Base-by-base conservation (phyloP, 306 rosid genomes). In the Abrus precatorius region DNA sequence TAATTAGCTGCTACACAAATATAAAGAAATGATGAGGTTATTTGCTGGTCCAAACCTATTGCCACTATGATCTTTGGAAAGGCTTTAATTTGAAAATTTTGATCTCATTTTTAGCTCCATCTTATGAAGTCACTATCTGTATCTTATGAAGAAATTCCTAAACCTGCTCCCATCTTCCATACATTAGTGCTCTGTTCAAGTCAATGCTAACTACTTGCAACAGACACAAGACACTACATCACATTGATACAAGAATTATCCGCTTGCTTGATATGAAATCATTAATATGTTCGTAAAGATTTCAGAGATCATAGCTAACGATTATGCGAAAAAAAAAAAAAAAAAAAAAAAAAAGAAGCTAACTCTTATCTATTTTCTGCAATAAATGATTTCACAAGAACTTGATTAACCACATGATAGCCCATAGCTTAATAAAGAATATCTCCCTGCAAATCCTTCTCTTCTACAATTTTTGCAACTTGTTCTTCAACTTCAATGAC, bases 321-420 rank as follows among this genome's bases (percentile, higher is more conserved):
- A 59, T 30, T 29, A 27, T 30, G 32, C 2, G 3, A 2, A 5
- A 9, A 59, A 29, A 10, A 59, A 59, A 2, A 11, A 2, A 5
- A 9, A 59, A 29, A 10, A 59, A 59, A 2, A 2, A 1, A 9
- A 59, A 29, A 10, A 59, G 30, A 2, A 59, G 65, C 45, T 12
- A 36, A 71, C 2, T 12, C 76, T 52, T 41, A 52, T 71, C 10
- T 48, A 50, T 34, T 71, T 50, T 71, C 76, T n/a, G 61, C 61
- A 50, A 11, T 50, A 70, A 50, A 49, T 69, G n/a, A 13, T 13
- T 8, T 33, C 61, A 6, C 10, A 12, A 69, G 60, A 32, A 49
- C 29, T 69, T 69, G 59, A 70, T 50, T 70, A 50, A 61, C 75
- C 47, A 7, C 45, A 13, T 70, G 59, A 47, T 49, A 49, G 50